Evolutionary conservation across 441 rosid species (phyloP), one percentile per base, ranked within the genome.

Genomic region (Populus hybrid): DNA sequence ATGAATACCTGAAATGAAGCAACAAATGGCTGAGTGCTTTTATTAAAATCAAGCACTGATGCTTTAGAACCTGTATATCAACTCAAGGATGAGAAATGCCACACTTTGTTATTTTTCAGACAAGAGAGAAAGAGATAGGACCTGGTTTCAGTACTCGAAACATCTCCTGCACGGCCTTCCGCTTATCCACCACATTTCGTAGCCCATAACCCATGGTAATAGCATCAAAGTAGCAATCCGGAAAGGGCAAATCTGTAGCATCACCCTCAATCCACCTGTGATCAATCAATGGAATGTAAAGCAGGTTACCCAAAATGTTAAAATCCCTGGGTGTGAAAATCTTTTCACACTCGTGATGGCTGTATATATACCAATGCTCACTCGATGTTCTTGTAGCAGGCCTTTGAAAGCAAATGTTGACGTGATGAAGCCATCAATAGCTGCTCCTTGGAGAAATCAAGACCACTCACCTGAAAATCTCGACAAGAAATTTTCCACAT

Each of bases 131-230:
- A 68, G 59, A 46, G 40, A n/a, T 8, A 12, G 35, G 16, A 88
- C 97, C 97, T 85, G 92, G 95, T 81, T 90, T 91, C 73, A 91
- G 74, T 73, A 94, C 91, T 75, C 95, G 88, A 75, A 83, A 83
- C 67, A 89, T 88, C 86, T 91, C 97, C 53, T 36, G 79, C 90
- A 90, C 82, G 75, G 91, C 90, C 82, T 88, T 85, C 53, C n/a
- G 63, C 80, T 82, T 93, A 81, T 93, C 91, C 21, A 90, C 81
- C 80, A 92, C 90, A 75, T 91, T 65, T 8, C 97, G 79, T 7
- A 95, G 86, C 71, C 97, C 98, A 82, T 91, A 95, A 75, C 98
- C 97, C 90, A 95, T 89, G 3, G 97, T 91, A 64, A 93, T 87
- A 28, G 92, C 97, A 82, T 92, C 92, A 74, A 94, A 94, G 75